Evolutionary conservation across 345 rosid species (phyloP).

Genomic region (Conringia planisiliqua): DNA sequence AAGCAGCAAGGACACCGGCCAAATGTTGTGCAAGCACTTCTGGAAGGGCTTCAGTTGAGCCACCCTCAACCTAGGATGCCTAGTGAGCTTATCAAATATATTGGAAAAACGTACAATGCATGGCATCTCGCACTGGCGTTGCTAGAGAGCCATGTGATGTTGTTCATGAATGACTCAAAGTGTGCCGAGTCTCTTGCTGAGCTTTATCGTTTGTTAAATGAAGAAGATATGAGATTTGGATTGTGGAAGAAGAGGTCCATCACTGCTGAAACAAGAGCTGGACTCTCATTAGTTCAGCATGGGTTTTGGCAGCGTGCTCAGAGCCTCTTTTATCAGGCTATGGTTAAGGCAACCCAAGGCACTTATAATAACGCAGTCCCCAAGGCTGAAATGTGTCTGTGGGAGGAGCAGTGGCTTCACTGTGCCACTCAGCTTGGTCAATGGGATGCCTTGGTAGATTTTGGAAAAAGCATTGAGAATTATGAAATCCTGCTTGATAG

Average conservation of each 20-base stretch:
- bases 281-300: conserved; percentile 96
- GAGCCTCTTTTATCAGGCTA: conserved; percentile 91
- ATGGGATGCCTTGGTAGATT: conserved; percentile 97
- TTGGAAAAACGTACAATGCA: conserved; percentile 95
- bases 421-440: conserved; percentile 95
- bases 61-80: conserved; percentile 99
- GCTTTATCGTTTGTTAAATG: conserved; percentile 89
- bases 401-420: conserved; percentile 99
- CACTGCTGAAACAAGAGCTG: conserved; percentile 95
- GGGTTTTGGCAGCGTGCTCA: conserved; percentile 98
- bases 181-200: conserved; percentile 96
- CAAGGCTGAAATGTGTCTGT: conserved; percentile 99
- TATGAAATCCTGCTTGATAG: conserved; percentile 93
- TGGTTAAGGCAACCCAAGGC: conserved; percentile 99
- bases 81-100: conserved; percentile 93
- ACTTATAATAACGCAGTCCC: conserved; percentile 96
- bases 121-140: conserved; percentile 95
- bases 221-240: conserved; percentile 99
- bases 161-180: conserved; percentile 81
- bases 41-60: conserved; percentile 96
- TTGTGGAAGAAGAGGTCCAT: conserved; percentile 96
- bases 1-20: conserved; percentile 94
- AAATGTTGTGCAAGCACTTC: conserved; percentile 97
- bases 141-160: conserved; percentile 93
- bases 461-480: conserved; percentile 88